phyloP scores from a whole-genome alignment of 306 rosid species.

The Chamaecrista fasciculata region DNA sequence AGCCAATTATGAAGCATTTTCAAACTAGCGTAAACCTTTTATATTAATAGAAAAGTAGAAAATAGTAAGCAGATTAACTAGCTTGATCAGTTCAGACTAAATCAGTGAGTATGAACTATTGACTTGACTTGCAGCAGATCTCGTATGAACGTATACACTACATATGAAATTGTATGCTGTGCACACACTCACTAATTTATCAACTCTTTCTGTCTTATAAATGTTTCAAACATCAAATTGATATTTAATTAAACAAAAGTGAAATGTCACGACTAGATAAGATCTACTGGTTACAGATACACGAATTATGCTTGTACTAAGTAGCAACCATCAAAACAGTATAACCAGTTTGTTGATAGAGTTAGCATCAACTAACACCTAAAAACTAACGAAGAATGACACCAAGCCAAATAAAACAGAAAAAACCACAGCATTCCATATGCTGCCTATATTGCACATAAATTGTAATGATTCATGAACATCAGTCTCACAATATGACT shows the following conservation, averaged over 20 bases:
- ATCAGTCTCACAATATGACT: background rate
- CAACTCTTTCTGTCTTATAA: constrained; percentile 4
- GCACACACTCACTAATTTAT: background rate
- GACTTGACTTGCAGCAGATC: too few species aligned
- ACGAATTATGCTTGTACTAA: background rate
- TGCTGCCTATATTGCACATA: background rate
- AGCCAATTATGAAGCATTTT: background rate
- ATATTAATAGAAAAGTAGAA: background rate
- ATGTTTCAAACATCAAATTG: constrained; percentile 12
- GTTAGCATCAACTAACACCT: too few species aligned
- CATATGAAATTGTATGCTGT: background rate
- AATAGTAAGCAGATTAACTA: background rate
- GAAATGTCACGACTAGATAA: background rate
- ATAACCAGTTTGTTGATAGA: background rate
- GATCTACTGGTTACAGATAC: background rate
- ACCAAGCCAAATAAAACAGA: constrained; percentile 1
- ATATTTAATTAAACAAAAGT: background rate
- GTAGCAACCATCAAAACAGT: background rate
- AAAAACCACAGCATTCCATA: background rate
- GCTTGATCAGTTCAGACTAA: background rate
- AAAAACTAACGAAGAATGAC: background rate
- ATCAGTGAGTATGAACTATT: background rate
- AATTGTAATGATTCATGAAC: constrained; percentile 7
- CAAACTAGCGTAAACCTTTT: background rate
- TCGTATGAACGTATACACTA: background rate